phyloP scores from a whole-genome alignment of 2,329 filamentous ascomycete species.

The Polychaeton citri region DNA sequence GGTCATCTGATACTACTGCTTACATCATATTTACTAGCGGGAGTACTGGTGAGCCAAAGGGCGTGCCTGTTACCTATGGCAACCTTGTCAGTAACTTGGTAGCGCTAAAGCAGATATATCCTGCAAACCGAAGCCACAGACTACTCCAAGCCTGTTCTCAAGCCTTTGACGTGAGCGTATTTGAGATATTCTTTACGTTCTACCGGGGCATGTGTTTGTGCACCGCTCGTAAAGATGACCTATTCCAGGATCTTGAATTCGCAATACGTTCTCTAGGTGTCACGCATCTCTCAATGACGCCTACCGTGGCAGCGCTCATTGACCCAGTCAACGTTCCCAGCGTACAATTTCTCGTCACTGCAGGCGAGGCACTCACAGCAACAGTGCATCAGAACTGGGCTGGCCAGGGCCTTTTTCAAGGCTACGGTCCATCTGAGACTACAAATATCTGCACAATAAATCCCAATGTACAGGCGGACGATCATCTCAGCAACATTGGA shows the following conservation, averaged over 20 bases:
- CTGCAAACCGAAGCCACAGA: constrained; percentile 38
- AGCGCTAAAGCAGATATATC: constrained; percentile 53
- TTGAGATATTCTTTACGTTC: constrained; percentile 84
- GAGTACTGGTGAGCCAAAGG: constrained; percentile 68
- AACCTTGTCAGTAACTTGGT: constrained; percentile 69
- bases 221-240: constrained; percentile 56
- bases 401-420: constrained; percentile 56
- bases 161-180: constrained; percentile 76
- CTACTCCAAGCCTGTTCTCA: constrained; percentile 74
- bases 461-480: constrained; percentile 39
- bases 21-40: constrained; percentile 79
- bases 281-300: constrained; percentile 75
- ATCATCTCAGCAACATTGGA: constrained; percentile 65
- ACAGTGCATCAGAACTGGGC: constrained; percentile 59
- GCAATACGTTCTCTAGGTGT: constrained; percentile 50
- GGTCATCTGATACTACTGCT: constrained; percentile 15
- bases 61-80: constrained; percentile 61
- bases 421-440: constrained; percentile 73
- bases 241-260: constrained; percentile 59
- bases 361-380: constrained; percentile 66
- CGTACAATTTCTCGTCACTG: constrained; percentile 65
- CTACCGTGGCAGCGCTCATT: constrained; percentile 69
- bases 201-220: constrained; percentile 65
- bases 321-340: constrained; percentile 52
- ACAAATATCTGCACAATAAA: constrained; percentile 79